Evolutionary conservation across 768 basidiomycete genomes (phyloP).

Genomic region (Xerocomus potaroensis): DNA sequence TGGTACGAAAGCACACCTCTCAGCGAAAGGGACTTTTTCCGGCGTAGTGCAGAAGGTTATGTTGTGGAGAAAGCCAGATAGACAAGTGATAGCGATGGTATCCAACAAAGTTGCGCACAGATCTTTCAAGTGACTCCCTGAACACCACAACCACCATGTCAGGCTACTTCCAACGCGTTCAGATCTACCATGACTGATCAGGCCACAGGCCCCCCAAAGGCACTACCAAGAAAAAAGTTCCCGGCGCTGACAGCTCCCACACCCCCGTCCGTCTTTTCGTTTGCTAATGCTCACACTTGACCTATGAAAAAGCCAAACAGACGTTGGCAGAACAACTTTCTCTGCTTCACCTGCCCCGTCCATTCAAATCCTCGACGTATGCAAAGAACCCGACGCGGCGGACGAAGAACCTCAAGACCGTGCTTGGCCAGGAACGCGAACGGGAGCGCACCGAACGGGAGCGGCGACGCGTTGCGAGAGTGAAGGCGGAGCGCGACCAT

Average conservation of each 20-base stretch:
- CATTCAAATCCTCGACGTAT: conserved; percentile 75
- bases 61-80: too few species aligned
- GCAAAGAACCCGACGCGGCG: conserved; percentile 67
- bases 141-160: too few species aligned
- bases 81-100: too few species aligned
- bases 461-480: conserved; percentile 44
- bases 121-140: too few species aligned
- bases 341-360: conserved; percentile 61
- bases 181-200: not conserved
- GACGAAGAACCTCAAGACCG: conserved; percentile 75
- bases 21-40: too few species aligned
- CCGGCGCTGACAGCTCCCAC: conserved; percentile 5
- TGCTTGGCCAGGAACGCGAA: conserved; percentile 76
- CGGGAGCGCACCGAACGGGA: conserved; percentile 68
- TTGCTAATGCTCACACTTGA: too few species aligned
- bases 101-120: too few species aligned
- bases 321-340: conserved; percentile 72
- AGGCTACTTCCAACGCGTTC: not conserved
- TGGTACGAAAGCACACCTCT: too few species aligned
- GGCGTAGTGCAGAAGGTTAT: too few species aligned
- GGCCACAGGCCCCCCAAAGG: conserved; percentile 30
- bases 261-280: conserved; percentile 14
- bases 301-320: too few species aligned
- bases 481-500: conserved; percentile 44
- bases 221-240: conserved; percentile 15